Conservation (phyloP, 768 basidiomycete genomes). For the Phallus indusiatus region DNA sequence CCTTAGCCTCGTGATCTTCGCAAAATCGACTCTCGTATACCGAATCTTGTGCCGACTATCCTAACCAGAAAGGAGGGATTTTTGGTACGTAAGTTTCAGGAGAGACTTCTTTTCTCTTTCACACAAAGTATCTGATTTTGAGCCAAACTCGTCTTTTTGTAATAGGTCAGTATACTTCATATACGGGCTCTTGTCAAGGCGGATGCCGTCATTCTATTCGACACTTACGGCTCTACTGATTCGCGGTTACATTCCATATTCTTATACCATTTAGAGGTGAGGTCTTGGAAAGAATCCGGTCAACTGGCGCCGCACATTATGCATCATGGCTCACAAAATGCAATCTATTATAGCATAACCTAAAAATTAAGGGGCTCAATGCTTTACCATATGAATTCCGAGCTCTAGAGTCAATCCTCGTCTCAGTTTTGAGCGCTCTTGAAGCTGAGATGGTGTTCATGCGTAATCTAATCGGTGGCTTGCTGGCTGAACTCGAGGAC, state of each 20-base stretch:
- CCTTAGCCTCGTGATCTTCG: constrained; percentile 85
- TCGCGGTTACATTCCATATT: constrained; percentile 82
- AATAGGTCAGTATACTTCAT: constrained; percentile 84
- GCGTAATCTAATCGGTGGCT: constrained; percentile 78
- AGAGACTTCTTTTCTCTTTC: background rate
- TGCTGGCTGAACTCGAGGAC: constrained; percentile 89
- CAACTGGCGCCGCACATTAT: background rate
- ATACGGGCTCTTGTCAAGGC: constrained; percentile 93
- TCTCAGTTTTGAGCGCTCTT: constrained; percentile 84
- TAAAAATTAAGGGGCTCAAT: constrained; percentile 55
- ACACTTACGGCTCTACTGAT: constrained; percentile 81
- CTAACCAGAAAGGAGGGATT: constrained; percentile 82
- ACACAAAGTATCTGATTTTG: background rate
- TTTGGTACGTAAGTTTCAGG: constrained; percentile 42
- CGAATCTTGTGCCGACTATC: constrained; percentile 92
- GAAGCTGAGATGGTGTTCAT: constrained; percentile 97
- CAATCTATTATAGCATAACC: constrained; percentile 54
- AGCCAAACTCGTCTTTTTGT: constrained; percentile 11
- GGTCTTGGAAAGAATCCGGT: constrained; percentile 10
- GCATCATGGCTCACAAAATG: background rate
- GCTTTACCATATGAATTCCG: constrained; percentile 84
- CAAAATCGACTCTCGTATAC: constrained; percentile 90
- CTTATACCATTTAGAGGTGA: constrained; percentile 77
- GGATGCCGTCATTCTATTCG: constrained; percentile 84
- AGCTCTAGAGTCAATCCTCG: constrained; percentile 88